These are phyloP conservation scores for Phtheirospermum japonicum DNA, from an alignment of 257 asterid species.

Conservation along the genomic window DNA sequence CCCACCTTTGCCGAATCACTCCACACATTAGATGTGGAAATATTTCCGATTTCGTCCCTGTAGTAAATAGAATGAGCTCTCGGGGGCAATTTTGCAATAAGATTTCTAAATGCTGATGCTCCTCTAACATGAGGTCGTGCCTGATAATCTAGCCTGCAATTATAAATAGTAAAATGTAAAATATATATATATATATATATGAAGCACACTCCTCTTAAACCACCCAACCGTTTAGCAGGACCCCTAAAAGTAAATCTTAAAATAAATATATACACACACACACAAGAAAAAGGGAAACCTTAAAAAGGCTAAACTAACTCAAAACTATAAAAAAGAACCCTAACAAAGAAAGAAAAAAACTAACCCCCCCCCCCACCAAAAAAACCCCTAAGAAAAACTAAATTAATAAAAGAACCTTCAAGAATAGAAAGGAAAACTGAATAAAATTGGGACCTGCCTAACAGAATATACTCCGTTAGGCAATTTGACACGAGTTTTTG, in stretches of 20 bases:
- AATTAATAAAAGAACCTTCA: neutral
- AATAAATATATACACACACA: neutral
- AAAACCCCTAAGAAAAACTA: no score
- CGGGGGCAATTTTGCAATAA: conserved; percentile 78
- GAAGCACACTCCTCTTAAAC: no score
- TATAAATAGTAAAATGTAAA: neutral
- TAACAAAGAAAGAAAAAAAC: no score
- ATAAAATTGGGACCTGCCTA: no score
- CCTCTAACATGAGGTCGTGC: conserved; percentile 77
- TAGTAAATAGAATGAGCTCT: conserved; percentile 94
- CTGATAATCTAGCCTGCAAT: conserved; percentile 84
- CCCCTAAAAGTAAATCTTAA: neutral
- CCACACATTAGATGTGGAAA: conserved; percentile 82
- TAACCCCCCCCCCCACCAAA: no score
- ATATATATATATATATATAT: no score
- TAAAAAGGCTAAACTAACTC: neutral
- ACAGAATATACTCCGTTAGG: no score
- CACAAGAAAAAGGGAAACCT: neutral
- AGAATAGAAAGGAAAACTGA: no score
- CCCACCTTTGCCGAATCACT: conserved; percentile 77
- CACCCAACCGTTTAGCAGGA: no score
- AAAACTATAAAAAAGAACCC: no score
- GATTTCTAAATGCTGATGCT: conserved; percentile 67
- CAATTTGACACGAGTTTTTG: no score
- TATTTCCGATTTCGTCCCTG: conserved; percentile 96